Evolutionary conservation across 2,329 filamentous ascomycete species (phyloP), one percentile per base, ranked within the genome.

Genomic region (Pseudogymnoascus verrucosus): DNA sequence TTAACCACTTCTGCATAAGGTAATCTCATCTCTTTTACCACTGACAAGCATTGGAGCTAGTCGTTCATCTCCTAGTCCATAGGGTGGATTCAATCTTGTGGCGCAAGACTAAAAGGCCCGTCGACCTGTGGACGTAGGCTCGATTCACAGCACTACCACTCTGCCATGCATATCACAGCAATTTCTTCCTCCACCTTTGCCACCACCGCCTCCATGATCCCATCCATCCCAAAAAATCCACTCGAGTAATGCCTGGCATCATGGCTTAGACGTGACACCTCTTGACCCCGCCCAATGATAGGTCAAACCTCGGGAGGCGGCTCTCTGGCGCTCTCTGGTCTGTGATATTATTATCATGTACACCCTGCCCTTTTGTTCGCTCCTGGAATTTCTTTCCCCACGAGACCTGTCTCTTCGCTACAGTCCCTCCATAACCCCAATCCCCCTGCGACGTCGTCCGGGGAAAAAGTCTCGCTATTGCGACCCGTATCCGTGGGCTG

Each of bases 111-210:
- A 57, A 57, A 19, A 34, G 28, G 51, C 51, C 51, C 51, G 28
- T 36, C 51, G 51, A 57, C 51, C 51, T 57, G 51, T 36, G 51
- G 19, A 34, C 51, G 12, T 34, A 57, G 28, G 51, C 28, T 57
- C 51, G 51, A 57, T 57, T 57, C 51, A 34, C 51, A 57, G 28
- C 51, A 57, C 51, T 57, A 57, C 51, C 51, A 57, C 51, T 57
- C 51, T 57, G 51, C 51, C 28, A 36, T 57, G 51, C 51, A 57
- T 34, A 57, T 57, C 51, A 57, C 28, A 57, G 51, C 51, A 57
- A 57, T 57, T 57, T 57, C 51, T 36, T 57, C 51, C 51, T 57
- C 51, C 51, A 57, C 51, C 51, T 57, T 57, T 57, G 51, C 51
- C 51, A 57, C 51, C 51, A 57, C 51, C 51, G 16, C 51, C 51